These are phyloP conservation scores for Ustilago loliicola DNA, from an alignment of 1,284 basidiomycete genomes.

Conservation along the genomic window DNA sequence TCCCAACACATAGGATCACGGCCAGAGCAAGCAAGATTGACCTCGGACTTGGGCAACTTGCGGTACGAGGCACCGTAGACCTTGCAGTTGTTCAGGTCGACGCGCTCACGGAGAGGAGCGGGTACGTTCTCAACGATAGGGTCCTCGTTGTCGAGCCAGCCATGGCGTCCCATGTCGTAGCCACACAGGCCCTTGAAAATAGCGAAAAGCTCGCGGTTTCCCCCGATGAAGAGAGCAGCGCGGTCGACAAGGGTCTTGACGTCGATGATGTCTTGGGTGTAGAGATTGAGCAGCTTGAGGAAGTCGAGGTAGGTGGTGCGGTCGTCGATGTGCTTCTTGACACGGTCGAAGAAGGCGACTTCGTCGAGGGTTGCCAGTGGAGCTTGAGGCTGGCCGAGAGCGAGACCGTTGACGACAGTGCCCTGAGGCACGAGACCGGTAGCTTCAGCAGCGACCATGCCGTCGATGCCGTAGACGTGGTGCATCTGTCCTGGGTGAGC, in stretches of 20 bases:
- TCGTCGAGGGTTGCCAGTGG: conserved; percentile 81
- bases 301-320: conserved; percentile 95
- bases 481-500: conserved; percentile 50
- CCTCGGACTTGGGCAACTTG: conserved; percentile 86
- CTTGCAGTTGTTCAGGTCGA: conserved; percentile 69
- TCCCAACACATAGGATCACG: conserved; percentile 95
- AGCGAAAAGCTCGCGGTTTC: conserved; percentile 82
- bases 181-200: conserved; percentile 90
- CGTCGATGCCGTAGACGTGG: conserved; percentile 62
- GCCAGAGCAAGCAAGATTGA: conserved; percentile 89
- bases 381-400: conserved; percentile 64
- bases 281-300: conserved; percentile 93
- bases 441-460: conserved; percentile 55
- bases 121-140: conserved; percentile 72
- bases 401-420: conserved; percentile 49
- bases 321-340: conserved; percentile 85
- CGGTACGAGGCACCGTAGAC: conserved; percentile 89
- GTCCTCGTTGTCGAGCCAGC: conserved; percentile 73
- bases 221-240: conserved; percentile 84
- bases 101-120: conserved; percentile 66
- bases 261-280: conserved; percentile 92
- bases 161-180: conserved; percentile 79
- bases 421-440: conserved; percentile 54
- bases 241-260: conserved; percentile 85
- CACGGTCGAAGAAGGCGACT: conserved; percentile 91